Conservation (phyloP, 2,329 filamentous ascomycete genomes). For the Trichophyton verrucosum region DNA sequence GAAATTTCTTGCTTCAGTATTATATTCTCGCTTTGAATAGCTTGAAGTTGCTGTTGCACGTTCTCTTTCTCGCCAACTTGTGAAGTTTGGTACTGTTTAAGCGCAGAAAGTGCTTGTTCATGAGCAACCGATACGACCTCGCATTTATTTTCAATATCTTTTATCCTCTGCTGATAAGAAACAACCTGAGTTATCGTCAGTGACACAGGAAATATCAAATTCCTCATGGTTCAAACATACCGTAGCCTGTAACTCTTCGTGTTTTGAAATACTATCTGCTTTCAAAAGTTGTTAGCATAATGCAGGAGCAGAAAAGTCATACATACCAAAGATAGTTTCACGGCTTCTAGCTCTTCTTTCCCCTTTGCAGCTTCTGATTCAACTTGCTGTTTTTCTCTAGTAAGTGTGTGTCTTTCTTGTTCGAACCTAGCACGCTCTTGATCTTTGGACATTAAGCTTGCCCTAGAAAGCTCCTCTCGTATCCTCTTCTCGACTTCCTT, state of each 20-base stretch:
- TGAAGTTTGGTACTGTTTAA: slow-evolving; percentile 15
- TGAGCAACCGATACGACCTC: slow-evolving; percentile 14
- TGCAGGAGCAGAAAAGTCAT: background rate
- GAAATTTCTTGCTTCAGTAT: background rate
- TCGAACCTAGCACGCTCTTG: slow-evolving; percentile 21
- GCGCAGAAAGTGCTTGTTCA: slow-evolving; percentile 13
- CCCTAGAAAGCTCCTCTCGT: slow-evolving; percentile 23
- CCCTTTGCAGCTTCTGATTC: slow-evolving; percentile 14
- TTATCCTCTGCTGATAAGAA: slow-evolving; percentile 12
- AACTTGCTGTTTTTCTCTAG: slow-evolving; percentile 18
- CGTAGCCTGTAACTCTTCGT: background rate
- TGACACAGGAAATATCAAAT: background rate
- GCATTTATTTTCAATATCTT: slow-evolving; percentile 14
- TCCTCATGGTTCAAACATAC: background rate
- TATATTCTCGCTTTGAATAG: background rate
- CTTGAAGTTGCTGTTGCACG: background rate
- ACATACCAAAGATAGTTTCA: slow-evolving; percentile 19
- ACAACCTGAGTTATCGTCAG: background rate
- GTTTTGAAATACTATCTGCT: background rate
- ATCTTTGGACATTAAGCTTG: slow-evolving; percentile 19
- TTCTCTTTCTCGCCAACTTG: slow-evolving; percentile 3
- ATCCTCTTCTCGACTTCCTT: slow-evolving; percentile 17
- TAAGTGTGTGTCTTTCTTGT: slow-evolving; percentile 18
- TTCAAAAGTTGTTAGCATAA: background rate
- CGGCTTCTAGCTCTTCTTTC: slow-evolving; percentile 15